phyloP scores from a whole-genome alignment of 192 early-diverging fungal species.

The Coemansia asiatica region DNA sequence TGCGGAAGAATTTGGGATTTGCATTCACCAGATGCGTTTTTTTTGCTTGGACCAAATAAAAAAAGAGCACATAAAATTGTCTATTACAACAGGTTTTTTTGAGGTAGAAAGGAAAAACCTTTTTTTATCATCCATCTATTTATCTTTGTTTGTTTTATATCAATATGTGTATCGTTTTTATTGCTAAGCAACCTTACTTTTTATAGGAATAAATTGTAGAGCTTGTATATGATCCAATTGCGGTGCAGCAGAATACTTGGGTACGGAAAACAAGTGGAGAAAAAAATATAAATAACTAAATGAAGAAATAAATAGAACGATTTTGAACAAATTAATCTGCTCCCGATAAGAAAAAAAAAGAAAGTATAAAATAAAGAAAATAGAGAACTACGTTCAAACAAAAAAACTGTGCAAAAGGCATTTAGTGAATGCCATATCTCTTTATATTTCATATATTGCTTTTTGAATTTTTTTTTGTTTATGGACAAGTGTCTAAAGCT shows the following conservation, averaged over 20 bases:
- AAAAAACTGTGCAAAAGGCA: too few species aligned
- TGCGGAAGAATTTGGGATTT: background rate
- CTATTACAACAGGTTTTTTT: background rate
- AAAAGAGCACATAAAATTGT: background rate
- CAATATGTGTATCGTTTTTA: background rate
- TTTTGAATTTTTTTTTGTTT: too few species aligned
- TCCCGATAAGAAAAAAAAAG: too few species aligned
- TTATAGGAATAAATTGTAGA: background rate
- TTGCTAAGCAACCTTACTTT: background rate
- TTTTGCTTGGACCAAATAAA: background rate
- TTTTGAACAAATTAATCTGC: background rate
- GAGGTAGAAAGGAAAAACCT: too few species aligned
- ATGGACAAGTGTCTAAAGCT: too few species aligned
- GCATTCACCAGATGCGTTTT: background rate
- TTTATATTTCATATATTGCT: too few species aligned
- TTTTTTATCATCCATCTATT: too few species aligned
- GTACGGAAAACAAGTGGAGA: background rate
- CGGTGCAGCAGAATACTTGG: background rate
- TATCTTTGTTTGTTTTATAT: too few species aligned
- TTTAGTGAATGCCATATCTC: too few species aligned
- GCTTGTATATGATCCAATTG: conserved; percentile 1
- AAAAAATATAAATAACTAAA: background rate
- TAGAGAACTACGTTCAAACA: too few species aligned
- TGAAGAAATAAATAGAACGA: background rate
- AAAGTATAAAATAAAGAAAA: background rate